Base-by-base conservation (phyloP, 305 asterid genomes). In the Fraxinus xanthoxyloides region DNA sequence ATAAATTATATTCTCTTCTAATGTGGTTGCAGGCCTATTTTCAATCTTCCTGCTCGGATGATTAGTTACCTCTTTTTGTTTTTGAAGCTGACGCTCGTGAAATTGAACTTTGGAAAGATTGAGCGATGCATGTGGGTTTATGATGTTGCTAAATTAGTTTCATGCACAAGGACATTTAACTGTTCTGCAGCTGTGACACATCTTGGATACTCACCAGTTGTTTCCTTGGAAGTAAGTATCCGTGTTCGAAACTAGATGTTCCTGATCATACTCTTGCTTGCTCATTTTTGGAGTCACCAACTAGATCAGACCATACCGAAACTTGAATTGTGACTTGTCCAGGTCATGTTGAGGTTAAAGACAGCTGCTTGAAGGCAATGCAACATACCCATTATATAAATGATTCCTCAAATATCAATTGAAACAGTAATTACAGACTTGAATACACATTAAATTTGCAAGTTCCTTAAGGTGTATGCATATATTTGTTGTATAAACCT, bases 181-280 rank as follows among this genome's bases (percentile, higher is more conserved):
- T 94, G 95, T 90, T 87, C 92, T 38, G 92, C 94, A 48, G 97
- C 97, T 83, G 89, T 88, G 88, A 89, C 89, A 46, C 87, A 88
- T 81, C 88, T 94, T 84, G 87, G 89, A 46, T 94, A 94, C 85
- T 88, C 93, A n/a, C 97, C 97, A 77, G 63, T 93, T 84, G 92
- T 93, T 83, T 84, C 97, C 51, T 51, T 89, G 83, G 90, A 92
- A 89, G 98, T 94, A 86, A 79, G 90, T 75, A 65, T 80, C 28
- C 13, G 23, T 23, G 31, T 61, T 30, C 73, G 61, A 73, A 43
- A 72, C 81, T 59, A 34, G 56, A 35, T 79, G 35, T 79, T 74
- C 67, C 82, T 59, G 70, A 59, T 21, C 5, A 2, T 21, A 59
- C 69, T 21, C 69, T 59, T 21, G 28, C 28, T 24, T 75, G 54